These are phyloP conservation scores for Cryptomeria japonica DNA, from an alignment of 75 land plant genomes.

Conservation along the genomic window DNA sequence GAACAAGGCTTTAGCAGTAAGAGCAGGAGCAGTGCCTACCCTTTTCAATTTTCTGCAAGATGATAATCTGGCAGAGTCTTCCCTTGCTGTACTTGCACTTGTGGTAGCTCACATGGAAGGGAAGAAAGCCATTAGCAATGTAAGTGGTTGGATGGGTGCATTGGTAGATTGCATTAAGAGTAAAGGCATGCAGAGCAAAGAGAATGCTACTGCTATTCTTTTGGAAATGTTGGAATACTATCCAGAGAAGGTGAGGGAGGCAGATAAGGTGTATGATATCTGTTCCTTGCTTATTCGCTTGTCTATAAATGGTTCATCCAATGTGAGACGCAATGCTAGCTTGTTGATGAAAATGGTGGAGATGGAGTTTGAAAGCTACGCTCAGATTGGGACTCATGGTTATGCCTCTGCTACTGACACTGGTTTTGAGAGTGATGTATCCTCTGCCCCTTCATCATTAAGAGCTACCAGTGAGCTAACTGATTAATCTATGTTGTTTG, in stretches of 20 bases:
- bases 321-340: conserved; percentile 30
- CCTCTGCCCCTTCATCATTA: not conserved
- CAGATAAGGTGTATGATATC: conserved; percentile 22
- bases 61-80: conserved; percentile 36
- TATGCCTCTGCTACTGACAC: not conserved
- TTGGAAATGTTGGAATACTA: conserved; percentile 39
- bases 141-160: conserved; percentile 14
- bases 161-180: conserved; percentile 37
- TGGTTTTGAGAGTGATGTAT: not conserved
- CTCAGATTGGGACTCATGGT: not conserved
- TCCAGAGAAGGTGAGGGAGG: conserved; percentile 28
- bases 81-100: conserved; percentile 26
- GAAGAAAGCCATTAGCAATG: conserved; percentile 21
- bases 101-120: conserved; percentile 45
- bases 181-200: conserved; percentile 48
- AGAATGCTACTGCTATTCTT: conserved; percentile 32
- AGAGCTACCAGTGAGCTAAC: not conserved
- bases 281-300: conserved; percentile 31
- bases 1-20: conserved; percentile 45
- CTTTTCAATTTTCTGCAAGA: conserved; percentile 21
- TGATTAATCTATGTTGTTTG: no score
- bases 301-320: conserved; percentile 39
- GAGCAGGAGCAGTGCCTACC: conserved; percentile 31
- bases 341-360: conserved; percentile 35
- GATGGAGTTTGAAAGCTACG: not conserved